phyloP scores from a whole-genome alignment of 2,329 filamentous ascomycete genomes.

The Botryotinia convoluta region DNA sequence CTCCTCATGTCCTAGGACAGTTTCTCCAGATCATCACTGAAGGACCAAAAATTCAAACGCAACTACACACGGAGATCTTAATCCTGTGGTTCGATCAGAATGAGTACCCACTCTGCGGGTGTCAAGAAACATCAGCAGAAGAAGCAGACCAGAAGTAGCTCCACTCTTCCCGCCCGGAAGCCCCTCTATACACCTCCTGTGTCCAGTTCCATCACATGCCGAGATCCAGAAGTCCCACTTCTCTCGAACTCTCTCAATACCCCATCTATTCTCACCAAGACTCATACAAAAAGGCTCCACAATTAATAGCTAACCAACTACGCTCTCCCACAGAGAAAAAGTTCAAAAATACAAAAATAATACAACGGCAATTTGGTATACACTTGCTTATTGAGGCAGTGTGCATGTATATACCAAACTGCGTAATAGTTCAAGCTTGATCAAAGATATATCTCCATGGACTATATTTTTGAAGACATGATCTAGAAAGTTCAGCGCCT shows the following conservation, averaged over 20 bases:
- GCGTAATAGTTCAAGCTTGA: background rate
- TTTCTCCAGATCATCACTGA: background rate
- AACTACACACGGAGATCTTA: background rate
- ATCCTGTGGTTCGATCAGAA: background rate
- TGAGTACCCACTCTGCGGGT: background rate
- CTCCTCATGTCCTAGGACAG: too few species aligned
- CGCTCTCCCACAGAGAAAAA: background rate
- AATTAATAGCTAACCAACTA: too few species aligned
- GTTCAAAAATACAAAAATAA: background rate
- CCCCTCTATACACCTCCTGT: background rate
- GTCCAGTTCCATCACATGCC: background rate
- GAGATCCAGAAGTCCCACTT: background rate
- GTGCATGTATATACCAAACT: fast-evolving
- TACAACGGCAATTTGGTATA: background rate
- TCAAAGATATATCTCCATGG: too few species aligned
- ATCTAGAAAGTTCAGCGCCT: background rate
- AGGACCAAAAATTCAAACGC: background rate
- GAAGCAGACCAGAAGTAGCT: background rate
- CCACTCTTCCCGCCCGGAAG: background rate
- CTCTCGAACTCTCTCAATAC: background rate
- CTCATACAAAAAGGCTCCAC: background rate
- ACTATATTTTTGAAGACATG: background rate
- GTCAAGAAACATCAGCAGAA: background rate
- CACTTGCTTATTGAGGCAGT: background rate
- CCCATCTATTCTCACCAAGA: background rate